Evolutionary conservation across 2,329 filamentous ascomycete genomes (phyloP).

Genomic region (Aotearoamyces nothofagi): DNA sequence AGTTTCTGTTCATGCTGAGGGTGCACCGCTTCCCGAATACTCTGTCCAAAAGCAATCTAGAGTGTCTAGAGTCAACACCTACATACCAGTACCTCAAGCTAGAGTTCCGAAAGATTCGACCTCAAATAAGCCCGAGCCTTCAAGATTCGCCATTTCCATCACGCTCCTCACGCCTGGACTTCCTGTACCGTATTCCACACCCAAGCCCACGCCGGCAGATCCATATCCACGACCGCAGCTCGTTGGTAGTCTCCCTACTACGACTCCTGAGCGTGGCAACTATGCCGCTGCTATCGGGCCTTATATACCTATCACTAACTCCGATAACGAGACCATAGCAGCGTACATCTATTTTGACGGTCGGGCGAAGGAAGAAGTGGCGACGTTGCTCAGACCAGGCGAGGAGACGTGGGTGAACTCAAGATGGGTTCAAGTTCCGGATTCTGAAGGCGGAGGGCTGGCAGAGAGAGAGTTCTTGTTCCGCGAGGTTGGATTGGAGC

Average conservation of each 20-base stretch:
- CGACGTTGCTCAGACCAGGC: slow-evolving; percentile 76
- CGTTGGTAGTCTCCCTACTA: slow-evolving; percentile 55
- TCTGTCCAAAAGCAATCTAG: slow-evolving; percentile 90
- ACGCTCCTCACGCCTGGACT: slow-evolving; percentile 82
- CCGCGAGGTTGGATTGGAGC: slow-evolving; percentile 86
- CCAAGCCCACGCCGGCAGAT: slow-evolving; percentile 61
- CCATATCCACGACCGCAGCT: slow-evolving; percentile 70
- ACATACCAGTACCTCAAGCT: slow-evolving; percentile 88
- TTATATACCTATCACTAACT: slow-evolving; percentile 85
- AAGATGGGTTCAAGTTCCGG: slow-evolving; percentile 88
- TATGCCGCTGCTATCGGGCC: slow-evolving; percentile 50
- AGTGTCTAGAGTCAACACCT: slow-evolving; percentile 84
- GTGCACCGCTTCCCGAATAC: slow-evolving; percentile 74
- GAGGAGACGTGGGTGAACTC: slow-evolving; percentile 99
- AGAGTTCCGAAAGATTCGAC: slow-evolving; percentile 51
- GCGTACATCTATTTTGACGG: slow-evolving; percentile 99
- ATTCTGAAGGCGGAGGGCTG: slow-evolving; percentile 80
- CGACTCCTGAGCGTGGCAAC: slow-evolving; percentile 32
- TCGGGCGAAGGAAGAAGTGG: slow-evolving; percentile 87
- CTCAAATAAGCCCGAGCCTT: slow-evolving; percentile 68
- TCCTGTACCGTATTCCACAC: slow-evolving; percentile 82
- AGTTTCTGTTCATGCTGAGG: slow-evolving; percentile 81
- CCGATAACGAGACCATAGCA: slow-evolving; percentile 90
- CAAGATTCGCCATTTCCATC: slow-evolving; percentile 96
- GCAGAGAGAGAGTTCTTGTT: slow-evolving; percentile 96